These are phyloP conservation scores for Auricularia heimuer DNA, from an alignment of 768 basidiomycete species.

Conservation along the genomic window DNA sequence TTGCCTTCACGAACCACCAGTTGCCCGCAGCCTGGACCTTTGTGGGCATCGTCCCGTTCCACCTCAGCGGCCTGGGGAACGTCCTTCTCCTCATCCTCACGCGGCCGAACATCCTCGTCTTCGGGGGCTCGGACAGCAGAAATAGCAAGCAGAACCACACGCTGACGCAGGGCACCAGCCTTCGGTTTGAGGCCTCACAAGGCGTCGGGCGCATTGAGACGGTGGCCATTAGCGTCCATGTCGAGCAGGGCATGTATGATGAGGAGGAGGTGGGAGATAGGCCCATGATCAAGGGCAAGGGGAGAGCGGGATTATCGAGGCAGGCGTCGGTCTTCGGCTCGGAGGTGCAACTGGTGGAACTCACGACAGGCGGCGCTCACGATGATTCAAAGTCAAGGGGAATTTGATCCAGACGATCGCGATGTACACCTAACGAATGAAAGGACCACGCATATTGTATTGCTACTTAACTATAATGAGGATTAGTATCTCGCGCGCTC, in stretches of 20 bases:
- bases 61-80: conserved; percentile 32
- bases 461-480: no score
- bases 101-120: conserved; percentile 27
- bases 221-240: neutral
- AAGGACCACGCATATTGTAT: no score
- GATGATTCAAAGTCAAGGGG: no score
- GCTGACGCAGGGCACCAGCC: neutral
- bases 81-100: conserved; percentile 29
- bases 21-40: conserved; percentile 24
- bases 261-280: neutral
- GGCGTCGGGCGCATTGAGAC: neutral
- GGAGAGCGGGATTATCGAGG: no score
- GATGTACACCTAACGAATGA: no score
- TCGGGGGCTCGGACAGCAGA: conserved; percentile 6
- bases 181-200: neutral
- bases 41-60: conserved; percentile 22
- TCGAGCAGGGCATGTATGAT: neutral
- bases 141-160: neutral
- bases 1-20: conserved; percentile 16
- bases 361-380: no score
- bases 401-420: no score
- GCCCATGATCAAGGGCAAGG: neutral
- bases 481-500: no score
- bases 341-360: no score
- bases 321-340: no score